Evolutionary conservation across 1,284 basidiomycete genomes (phyloP).

Genomic region (Boletellus deceptivus): DNA sequence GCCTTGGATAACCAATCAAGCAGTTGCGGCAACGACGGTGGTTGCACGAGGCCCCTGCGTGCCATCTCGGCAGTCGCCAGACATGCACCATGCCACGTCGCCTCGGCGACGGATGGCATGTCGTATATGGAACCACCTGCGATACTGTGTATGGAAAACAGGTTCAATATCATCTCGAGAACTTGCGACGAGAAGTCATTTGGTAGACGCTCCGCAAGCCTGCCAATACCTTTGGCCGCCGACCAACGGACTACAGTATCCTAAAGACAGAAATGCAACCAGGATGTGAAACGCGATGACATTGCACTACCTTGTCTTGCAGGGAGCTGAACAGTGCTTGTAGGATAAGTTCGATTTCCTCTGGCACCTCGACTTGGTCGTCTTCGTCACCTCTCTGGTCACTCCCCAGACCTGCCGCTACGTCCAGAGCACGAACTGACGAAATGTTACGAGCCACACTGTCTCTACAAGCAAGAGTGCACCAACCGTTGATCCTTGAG

Average conservation of each 20-base stretch:
- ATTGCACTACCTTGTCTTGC: constrained; percentile 71
- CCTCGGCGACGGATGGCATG: constrained; percentile 74
- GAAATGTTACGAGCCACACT: constrained; percentile 9
- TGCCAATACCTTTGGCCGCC: constrained; percentile 89
- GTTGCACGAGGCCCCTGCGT: constrained; percentile 70
- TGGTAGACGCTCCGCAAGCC: constrained; percentile 82
- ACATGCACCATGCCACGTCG: constrained; percentile 94
- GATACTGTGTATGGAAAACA: constrained; percentile 67
- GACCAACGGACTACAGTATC: constrained; percentile 97
- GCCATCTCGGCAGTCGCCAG: constrained; percentile 92
- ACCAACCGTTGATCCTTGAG: constrained; percentile 37
- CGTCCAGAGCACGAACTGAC: constrained; percentile 27
- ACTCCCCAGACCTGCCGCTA: constrained; percentile 3
- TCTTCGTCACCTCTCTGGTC: constrained; percentile 32
- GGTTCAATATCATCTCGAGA: constrained; percentile 70
- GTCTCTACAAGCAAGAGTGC: neutral
- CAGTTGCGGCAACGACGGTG: constrained; percentile 57
- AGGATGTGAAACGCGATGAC: constrained; percentile 1
- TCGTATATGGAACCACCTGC: constrained; percentile 63
- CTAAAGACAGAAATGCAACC: constrained; percentile 39
- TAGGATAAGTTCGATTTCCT: constrained; percentile 75
- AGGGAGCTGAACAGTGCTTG: constrained; percentile 74
- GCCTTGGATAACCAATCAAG: constrained; percentile 82
- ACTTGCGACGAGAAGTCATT: constrained; percentile 76
- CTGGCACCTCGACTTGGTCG: constrained; percentile 70